Conservation (phyloP, 192 early-diverging fungal genomes). For the Dissophora globulifera region DNA sequence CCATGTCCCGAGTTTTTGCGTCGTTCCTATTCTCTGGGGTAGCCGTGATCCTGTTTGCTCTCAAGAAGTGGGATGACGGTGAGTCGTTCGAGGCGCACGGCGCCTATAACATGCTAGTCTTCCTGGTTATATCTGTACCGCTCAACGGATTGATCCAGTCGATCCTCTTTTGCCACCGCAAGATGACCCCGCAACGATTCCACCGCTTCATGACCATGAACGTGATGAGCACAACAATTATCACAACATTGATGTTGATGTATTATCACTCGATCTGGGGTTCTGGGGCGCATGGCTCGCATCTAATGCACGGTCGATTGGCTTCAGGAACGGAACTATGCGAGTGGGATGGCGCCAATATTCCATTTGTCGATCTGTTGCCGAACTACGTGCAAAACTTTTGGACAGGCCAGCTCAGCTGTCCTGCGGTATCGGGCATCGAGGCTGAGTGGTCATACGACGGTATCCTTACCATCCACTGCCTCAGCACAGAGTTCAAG, state of each 20-base stretch:
- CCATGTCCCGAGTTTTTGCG: constrained; percentile 51
- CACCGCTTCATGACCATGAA: constrained; percentile 41
- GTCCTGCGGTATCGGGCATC: constrained; percentile 37
- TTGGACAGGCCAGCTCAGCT: constrained; percentile 61
- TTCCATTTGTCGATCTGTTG: constrained; percentile 62
- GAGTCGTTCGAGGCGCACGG: constrained; percentile 67
- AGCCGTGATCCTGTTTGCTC: constrained; percentile 17
- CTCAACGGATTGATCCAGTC: constrained; percentile 58
- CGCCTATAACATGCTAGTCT: constrained; percentile 67
- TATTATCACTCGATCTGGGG: constrained; percentile 60
- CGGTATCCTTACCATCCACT: constrained; percentile 54
- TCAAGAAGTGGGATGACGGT: constrained; percentile 66
- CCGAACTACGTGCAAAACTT: constrained; percentile 67
- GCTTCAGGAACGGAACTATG: constrained; percentile 53
- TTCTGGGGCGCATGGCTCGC: constrained; percentile 36
- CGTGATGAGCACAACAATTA: constrained; percentile 17
- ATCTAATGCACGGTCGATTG: constrained; percentile 15
- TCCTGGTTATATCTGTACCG: constrained; percentile 59
- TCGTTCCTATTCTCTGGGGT: constrained; percentile 6
- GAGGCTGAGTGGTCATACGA: constrained; percentile 50
- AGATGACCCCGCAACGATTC: constrained; percentile 35
- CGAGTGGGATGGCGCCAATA: constrained; percentile 59
- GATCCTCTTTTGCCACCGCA: constrained; percentile 32
- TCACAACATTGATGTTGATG: constrained; percentile 30
- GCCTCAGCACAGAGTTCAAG: constrained; percentile 24